These are phyloP conservation scores for Alternaria sp. DNA, from an alignment of 2,329 filamentous ascomycete genomes.

Conservation along the genomic window DNA sequence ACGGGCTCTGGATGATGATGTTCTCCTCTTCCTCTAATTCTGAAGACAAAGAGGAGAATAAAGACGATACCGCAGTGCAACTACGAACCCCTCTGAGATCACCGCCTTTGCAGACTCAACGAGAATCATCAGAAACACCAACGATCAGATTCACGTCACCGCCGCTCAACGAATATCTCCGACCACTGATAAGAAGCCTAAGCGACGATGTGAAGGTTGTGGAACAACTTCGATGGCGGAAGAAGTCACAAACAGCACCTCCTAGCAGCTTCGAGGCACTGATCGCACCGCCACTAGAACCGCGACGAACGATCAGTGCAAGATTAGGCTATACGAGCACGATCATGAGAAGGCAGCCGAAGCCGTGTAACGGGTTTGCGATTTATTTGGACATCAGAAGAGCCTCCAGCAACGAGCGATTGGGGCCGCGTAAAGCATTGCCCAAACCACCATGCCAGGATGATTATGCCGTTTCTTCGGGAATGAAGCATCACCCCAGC, in stretches of 20 bases:
- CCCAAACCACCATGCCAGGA: conserved; percentile 5
- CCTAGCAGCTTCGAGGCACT: conserved; percentile 22
- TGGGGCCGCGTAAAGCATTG: conserved; percentile 8
- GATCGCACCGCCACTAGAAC: conserved; percentile 26
- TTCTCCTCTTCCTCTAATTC: conserved; percentile 16
- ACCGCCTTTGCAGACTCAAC: conserved; percentile 8
- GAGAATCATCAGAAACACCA: conserved; percentile 11
- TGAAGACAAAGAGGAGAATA: conserved; percentile 23
- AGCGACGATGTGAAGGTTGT: conserved; percentile 18
- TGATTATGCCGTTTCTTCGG: conserved; percentile 7
- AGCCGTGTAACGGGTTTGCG: neutral
- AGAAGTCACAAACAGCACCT: conserved; percentile 36
- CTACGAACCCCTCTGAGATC: conserved; percentile 8
- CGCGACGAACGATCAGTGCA: conserved; percentile 41
- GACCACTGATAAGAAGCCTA: conserved; percentile 9
- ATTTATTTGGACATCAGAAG: conserved; percentile 9
- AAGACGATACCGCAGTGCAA: conserved; percentile 16
- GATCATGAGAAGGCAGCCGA: conserved; percentile 9
- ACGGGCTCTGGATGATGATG: conserved; percentile 24
- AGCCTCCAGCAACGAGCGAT: conserved; percentile 11
- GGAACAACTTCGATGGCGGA: conserved; percentile 24
- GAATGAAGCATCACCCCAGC: neutral
- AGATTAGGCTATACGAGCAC: conserved; percentile 21
- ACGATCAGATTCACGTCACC: conserved; percentile 17
- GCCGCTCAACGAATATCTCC: conserved; percentile 11